Evolutionary conservation across 192 early-diverging fungal species (phyloP), one percentile per base, ranked within the genome.

Genomic region (Podila epicladia): DNA sequence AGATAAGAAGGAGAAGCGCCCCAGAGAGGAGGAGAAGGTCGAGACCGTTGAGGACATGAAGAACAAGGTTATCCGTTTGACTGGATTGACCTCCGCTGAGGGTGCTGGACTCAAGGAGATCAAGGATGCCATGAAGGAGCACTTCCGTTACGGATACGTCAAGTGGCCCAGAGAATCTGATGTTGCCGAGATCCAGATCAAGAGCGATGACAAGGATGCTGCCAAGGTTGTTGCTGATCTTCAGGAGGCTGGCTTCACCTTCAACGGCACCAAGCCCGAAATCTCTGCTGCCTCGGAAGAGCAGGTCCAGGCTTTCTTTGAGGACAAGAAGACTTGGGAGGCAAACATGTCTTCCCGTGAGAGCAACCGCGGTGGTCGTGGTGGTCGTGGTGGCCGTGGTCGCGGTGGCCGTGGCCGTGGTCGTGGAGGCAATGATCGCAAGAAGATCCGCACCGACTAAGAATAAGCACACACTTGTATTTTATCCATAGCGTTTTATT

Each of bases 61-160:
- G 71, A 65, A 64, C 65, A 80, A 80, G 71, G 77, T 80, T 35
- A 65, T 80, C 58, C 65, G 60, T 50, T 59, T 80, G 62, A 61
- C 61, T n/a, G 77, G 77, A 4, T 33, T 80, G 35, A 61, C 28
- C 50, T 6, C 62, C 5, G 77, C 61, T 12, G 71, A 72, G 55
- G 58, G 41, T 51, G 58, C 61, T 8, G 71, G 71, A n/a, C 31
- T 80, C 15, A 69, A 37, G 48, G 71, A 80, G 24, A 53, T 80
- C 45, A 80, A 80, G 63, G 71, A 65, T 5, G 58, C 51, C 26
- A 41, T 80, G 5, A 72, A 64, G 66, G 71, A 80, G 28, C 62
- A 69, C 63, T 80, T 80, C 77, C 71, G 77, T 53, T 64, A 61
- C 33, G 77, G 77, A 13, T 80, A 72, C n/a, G 65, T 80, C 51